Evolutionary conservation across 1,139 yeast genomes (phyloP).

Genomic region (Pichia sp.): DNA sequence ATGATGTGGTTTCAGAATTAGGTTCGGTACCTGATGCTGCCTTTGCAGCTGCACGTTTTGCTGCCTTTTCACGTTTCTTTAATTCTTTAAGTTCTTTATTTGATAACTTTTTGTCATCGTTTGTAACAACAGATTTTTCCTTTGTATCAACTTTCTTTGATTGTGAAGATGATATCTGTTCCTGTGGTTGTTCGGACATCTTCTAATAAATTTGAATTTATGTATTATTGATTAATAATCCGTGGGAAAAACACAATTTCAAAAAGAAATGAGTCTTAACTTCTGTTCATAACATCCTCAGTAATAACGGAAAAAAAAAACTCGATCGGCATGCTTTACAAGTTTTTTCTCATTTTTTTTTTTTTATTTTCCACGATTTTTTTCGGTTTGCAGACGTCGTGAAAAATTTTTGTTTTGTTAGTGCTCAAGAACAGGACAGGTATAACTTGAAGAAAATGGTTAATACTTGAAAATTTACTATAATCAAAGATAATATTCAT

Average conservation of each 20-base stretch:
- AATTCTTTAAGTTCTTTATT: conserved; percentile 83
- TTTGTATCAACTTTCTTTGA: background rate
- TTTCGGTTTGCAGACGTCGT: background rate
- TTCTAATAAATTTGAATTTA: too few species aligned
- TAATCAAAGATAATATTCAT: too few species aligned
- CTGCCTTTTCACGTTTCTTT: conserved; percentile 85
- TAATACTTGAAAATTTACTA: too few species aligned
- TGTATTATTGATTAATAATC: too few species aligned
- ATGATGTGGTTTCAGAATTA: conserved; percentile 22
- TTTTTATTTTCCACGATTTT: background rate
- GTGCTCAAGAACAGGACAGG: background rate
- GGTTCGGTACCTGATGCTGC: conserved; percentile 30
- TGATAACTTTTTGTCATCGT: conserved; percentile 37
- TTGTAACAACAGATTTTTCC: background rate
- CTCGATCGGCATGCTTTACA: too few species aligned
- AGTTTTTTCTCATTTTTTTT: background rate
- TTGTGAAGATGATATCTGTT: background rate
- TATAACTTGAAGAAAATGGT: too few species aligned
- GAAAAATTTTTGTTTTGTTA: conserved; percentile 2
- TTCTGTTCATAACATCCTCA: too few species aligned
- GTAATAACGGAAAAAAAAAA: too few species aligned
- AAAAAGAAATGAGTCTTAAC: too few species aligned
- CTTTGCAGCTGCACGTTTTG: conserved; percentile 70
- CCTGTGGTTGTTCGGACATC: background rate
- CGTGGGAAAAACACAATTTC: too few species aligned